Conservation (phyloP, 345 rosid species). For the Euphorbia peplus region DNA sequence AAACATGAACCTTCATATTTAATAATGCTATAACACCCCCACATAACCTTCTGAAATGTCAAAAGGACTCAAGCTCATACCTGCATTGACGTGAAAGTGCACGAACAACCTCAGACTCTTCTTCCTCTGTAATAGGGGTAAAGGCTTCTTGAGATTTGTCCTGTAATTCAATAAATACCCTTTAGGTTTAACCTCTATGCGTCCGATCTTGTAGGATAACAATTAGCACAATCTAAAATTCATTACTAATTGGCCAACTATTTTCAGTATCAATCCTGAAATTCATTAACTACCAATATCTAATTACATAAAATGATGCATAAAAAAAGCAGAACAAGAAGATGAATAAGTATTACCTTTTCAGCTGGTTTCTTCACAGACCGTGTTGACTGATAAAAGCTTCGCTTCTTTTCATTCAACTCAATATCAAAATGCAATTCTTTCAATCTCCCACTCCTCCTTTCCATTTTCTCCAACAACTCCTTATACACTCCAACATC, state of each 20-base stretch:
- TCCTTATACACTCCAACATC: conserved; percentile 57
- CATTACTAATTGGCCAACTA: neutral
- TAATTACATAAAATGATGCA: neutral
- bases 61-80: conserved; percentile 37
- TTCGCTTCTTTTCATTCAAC: conserved; percentile 44
- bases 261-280: neutral
- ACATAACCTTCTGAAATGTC: conserved; percentile 3
- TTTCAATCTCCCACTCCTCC: conserved; percentile 43
- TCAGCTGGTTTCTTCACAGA: conserved; percentile 45
- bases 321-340: conserved; percentile 11
- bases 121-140: conserved; percentile 69
- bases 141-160: conserved; percentile 60
- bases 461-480: conserved; percentile 53
- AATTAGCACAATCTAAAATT: neutral
- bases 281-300: no score
- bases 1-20: conserved; percentile 9
- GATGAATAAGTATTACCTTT: conserved; percentile 33
- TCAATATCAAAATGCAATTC: conserved; percentile 56
- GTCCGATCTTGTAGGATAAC: neutral
- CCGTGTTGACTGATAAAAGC: conserved; percentile 35
- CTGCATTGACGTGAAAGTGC: conserved; percentile 49
- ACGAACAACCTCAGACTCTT: conserved; percentile 47
- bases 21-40: conserved; percentile 16
- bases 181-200: neutral
- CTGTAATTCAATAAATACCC: conserved; percentile 33